Base-by-base conservation (phyloP, 2,329 filamentous ascomycete genomes). In the Alternaria sp. region DNA sequence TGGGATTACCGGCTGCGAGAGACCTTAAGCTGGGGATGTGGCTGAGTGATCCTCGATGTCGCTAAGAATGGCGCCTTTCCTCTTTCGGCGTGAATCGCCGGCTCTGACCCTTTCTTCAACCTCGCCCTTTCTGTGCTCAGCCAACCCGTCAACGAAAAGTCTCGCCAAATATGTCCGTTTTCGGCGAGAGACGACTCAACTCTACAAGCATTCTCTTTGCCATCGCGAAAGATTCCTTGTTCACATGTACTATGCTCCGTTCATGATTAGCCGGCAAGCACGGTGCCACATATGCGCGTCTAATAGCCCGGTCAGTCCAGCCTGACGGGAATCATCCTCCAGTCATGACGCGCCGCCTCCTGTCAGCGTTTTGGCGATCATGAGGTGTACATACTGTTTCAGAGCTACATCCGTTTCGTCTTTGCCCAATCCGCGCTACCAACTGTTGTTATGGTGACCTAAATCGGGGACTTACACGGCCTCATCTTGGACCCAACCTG, bases 391-490 rank as follows among this genome's bases (percentile, higher is more conserved):
- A 28, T 38, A 30, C 27, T 54, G 49, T 36, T 40, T 41, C 40
- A 58, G 22, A 11, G 40, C 54, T 48, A 43, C 51, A 54, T 48
- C 51, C 22, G 45, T 51, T 57, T 44, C 25, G 49, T 46, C 48
- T 40, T 59, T 60, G 28, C 50, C 41, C 32, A 18, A 62, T 56
- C 49, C 30, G 55, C 41, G 34, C 30, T 59, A 60, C 51, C 25
- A 28, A 54, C 32, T 18, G 46, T 46, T 54, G 36, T 59, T 56
- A 28, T 57, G 54, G 57, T 49, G 41, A 54, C 54, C 45, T 54
- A 60, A 45, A 44, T 69, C 67, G 67, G 68, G 68, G 60, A 64
- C 67, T 70, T 70, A 64, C 55, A 60, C 55, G 63, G 57, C 60
- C 60, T 59, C 34, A 40, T 43, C 54, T 30, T 46, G 12, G 30